A percentile compares a stretch with the other conserved stretches of the same genome.
Conservation (phyloP, 345 rosid species). For the thale cress (Arabidopsis thaliana) region TAIR10.1 NC_003071.7:1172001-1172500, state of each 20-base stretch:
- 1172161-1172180: neutral
- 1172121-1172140: conserved; percentile 68
- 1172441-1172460: neutral
- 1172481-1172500: neutral
- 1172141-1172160: conserved; percentile 45
- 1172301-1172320: conserved; percentile 32
- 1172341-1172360: conserved; percentile 47
- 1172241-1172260: conserved; percentile 16
- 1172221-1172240: conserved; percentile 32
- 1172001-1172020: conserved; percentile 39
- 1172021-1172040: conserved; percentile 39
- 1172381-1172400: conserved; percentile 43
- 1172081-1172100: conserved; percentile 73
- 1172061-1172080: conserved; percentile 57
- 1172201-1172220: conserved; percentile 35
- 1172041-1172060: conserved; percentile 50
- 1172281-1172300: conserved; percentile 47
- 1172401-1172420: conserved; percentile 40
- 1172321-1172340: conserved; percentile 29
- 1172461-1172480: neutral
- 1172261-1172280: conserved; percentile 43
- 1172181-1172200: conserved; percentile 17
- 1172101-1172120: conserved; percentile 77
- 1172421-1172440: neutral
- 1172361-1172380: conserved; percentile 44